A percentile compares a stretch with the other conserved stretches of the same genome.
These are phyloP conservation scores for Hylodesmum podocarpum DNA, from an alignment of 306 rosid genomes.

Conservation along the genomic window DNA sequence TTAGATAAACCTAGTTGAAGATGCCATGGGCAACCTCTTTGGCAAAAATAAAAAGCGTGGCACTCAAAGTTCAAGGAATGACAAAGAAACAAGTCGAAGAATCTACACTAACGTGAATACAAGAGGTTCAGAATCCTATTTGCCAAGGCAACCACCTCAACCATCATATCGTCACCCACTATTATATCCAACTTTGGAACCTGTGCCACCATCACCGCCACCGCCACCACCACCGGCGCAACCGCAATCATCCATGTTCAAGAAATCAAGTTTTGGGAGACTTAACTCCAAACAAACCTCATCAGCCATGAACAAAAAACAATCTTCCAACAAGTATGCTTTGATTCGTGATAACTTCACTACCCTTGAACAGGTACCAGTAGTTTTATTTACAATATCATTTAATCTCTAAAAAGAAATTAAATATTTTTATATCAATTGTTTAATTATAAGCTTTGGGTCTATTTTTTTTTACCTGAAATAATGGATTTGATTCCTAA, in stretches of 20 bases:
- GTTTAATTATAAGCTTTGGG: too few relatives aligned
- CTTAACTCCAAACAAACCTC: background rate
- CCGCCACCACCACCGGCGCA: background rate
- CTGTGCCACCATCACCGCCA: background rate
- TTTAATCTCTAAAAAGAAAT: background rate
- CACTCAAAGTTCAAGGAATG: slow-evolving; percentile 11
- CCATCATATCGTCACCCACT: background rate
- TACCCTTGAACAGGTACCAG: slow-evolving; percentile 65
- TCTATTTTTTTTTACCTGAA: too few relatives aligned
- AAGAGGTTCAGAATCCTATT: background rate
- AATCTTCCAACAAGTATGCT: slow-evolving; percentile 47
- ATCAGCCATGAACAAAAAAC: background rate
- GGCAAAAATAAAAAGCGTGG: slow-evolving; percentile 25
- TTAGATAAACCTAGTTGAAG: slow-evolving; percentile 14
- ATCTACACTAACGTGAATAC: background rate
- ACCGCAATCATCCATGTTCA: background rate
- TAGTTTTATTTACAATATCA: background rate
- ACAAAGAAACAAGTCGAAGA: slow-evolving; percentile 10
- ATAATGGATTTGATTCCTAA: too few relatives aligned
- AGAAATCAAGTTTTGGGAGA: background rate
- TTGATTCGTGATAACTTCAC: slow-evolving; percentile 60
- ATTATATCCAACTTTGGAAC: background rate
- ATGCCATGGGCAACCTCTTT: slow-evolving; percentile 50
- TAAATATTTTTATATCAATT: too few relatives aligned
- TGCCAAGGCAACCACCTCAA: background rate